Evolutionary conservation across 2,329 filamentous ascomycete species (phyloP).

Genomic region (Aspergillus tanneri): DNA sequence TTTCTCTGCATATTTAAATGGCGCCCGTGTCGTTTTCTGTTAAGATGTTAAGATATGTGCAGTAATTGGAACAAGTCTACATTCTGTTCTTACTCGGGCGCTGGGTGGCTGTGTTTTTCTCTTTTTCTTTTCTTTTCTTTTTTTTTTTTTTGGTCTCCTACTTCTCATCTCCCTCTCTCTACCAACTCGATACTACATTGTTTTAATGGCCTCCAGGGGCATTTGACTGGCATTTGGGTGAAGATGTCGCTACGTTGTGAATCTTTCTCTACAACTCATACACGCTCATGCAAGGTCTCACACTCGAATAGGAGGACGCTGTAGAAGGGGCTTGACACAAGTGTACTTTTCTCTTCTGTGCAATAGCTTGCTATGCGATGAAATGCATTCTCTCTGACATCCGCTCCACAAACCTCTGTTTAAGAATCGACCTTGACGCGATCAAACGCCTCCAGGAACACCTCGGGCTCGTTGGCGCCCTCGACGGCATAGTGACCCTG

Average conservation of each 20-base stretch:
- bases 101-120: background rate
- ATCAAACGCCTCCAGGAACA: conserved; percentile 66
- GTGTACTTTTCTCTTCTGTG: background rate
- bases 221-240: conserved; percentile 3
- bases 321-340: too few relatives aligned
- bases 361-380: background rate
- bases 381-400: background rate
- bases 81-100: too few relatives aligned
- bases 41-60: too few relatives aligned
- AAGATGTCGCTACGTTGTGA: background rate
- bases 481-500: conserved; percentile 66
- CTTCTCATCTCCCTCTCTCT: background rate
- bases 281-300: background rate
- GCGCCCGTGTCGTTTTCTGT: too few relatives aligned
- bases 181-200: background rate
- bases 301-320: too few relatives aligned
- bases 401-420: background rate
- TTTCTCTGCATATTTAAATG: too few relatives aligned
- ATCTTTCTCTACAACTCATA: background rate
- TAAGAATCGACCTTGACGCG: conserved; percentile 51
- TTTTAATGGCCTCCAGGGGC: too few relatives aligned
- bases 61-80: too few relatives aligned
- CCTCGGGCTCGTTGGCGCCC: conserved; percentile 68
- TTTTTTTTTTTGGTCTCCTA: conserved; percentile 1
- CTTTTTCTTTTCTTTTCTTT: conserved; percentile 7